Conservation (phyloP, 257 asterid genomes). For the Ilex asprella region DNA sequence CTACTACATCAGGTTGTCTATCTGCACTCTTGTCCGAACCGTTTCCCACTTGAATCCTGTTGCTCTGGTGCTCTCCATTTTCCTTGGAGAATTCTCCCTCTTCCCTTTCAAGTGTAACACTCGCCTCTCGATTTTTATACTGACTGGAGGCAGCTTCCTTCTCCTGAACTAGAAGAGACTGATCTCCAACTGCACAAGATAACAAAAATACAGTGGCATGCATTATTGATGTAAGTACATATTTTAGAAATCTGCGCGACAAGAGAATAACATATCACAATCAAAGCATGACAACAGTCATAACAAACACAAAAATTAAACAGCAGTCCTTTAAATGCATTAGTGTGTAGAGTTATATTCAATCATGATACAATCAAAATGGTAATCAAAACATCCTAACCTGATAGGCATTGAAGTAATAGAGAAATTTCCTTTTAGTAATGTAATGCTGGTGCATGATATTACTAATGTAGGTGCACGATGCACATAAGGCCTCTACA, state of each 20-base stretch:
- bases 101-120: slow-evolving; percentile 56
- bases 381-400: too few species aligned
- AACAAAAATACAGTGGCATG: neutral
- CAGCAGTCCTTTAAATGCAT: too few species aligned
- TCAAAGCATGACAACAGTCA: neutral
- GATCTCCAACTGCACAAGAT: slow-evolving; percentile 14
- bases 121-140: slow-evolving; percentile 37
- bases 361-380: too few species aligned
- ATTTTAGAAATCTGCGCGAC: neutral
- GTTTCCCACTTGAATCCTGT: slow-evolving; percentile 40
- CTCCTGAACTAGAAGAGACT: slow-evolving; percentile 37
- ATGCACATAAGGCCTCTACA: too few species aligned
- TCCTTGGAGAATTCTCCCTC: slow-evolving; percentile 83
- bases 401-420: too few species aligned
- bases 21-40: slow-evolving; percentile 49
- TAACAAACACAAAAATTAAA: too few species aligned
- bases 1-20: slow-evolving; percentile 66
- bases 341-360: too few species aligned
- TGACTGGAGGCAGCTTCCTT: slow-evolving; percentile 32
- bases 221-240: neutral
- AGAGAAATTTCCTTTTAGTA: too few species aligned
- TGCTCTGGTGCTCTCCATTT: slow-evolving; percentile 72
- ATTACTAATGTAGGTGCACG: too few species aligned
- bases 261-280: neutral
- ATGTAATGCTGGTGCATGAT: too few species aligned